Evolutionary conservation across 805 yeast species (phyloP), one percentile per base, ranked within the genome.

Genomic region (Jamesozyma hellenica): DNA sequence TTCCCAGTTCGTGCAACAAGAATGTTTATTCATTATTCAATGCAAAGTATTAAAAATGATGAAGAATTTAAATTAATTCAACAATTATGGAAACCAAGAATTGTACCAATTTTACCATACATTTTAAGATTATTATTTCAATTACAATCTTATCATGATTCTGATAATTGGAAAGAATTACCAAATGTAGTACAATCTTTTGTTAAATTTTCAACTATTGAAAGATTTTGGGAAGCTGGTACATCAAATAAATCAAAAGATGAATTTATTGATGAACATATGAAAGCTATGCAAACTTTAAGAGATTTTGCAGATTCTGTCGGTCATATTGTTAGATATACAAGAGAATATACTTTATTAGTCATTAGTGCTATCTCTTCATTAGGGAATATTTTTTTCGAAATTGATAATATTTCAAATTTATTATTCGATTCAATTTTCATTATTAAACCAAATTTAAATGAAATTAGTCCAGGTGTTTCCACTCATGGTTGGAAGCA

Each of bases 151-250:
- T 92, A 88, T 54, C 96, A 87, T 58, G 84, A 92, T 53, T 95
- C 97, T 0, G 81, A 70, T 11, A 90, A 90, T 59, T 90, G 98
- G 97, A 68, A 67, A 12, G 83, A 76, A 30, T 67, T 92, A 36
- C 97, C 98, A 0, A 72, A 72, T 2, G 94, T 86, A 41, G 97
- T 92, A 1, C 95, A 85, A 58, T 71, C 90, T 1, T 90, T 94
- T 66, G 95, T 90, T n/a, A 74, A 75, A 47, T 81, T 85, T 51
- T 81, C 94, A 44, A 82, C 94, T 36, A 77, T 80, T 56, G 99
- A 92, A 64, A 70, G 97, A 52, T 92, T 92, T 59, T 92, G 99
- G 99, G 97, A 94, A 56, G 94, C 87, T 44, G 98, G 98, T 14
- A 94, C 94, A 17, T 84, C 96, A 1, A 82, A 84, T 42, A 95